Conservation (phyloP, 2,329 filamentous ascomycete genomes). For the Fusarium nurragi region DNA sequence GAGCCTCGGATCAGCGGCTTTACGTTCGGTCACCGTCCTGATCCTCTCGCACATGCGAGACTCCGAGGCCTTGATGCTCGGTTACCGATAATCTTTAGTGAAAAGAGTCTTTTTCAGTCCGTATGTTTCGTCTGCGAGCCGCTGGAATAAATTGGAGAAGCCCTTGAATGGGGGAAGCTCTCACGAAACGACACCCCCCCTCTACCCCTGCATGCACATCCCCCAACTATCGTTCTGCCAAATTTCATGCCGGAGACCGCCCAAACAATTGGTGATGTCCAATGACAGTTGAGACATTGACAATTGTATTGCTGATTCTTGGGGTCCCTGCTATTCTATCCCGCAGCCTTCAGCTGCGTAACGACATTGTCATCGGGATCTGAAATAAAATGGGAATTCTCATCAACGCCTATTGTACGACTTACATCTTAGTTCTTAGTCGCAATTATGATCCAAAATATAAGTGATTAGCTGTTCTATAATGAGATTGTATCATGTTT, state of each 20-base stretch:
- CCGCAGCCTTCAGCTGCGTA: conserved; percentile 30
- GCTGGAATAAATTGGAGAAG: conserved; percentile 34
- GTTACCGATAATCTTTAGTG: conserved; percentile 36
- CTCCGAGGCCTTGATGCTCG: conserved; percentile 38
- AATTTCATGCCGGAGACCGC: conserved; percentile 37
- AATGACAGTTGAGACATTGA: conserved; percentile 36
- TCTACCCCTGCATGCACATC: conserved; percentile 17
- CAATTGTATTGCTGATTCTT: conserved; percentile 23
- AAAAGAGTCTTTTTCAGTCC: conserved; percentile 10
- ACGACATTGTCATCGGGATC: neutral
- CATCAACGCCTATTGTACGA: neutral
- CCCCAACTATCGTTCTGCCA: conserved; percentile 35
- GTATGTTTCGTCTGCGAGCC: conserved; percentile 17
- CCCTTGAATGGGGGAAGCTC: conserved; percentile 33
- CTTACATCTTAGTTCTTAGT: too few species aligned
- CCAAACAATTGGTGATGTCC: conserved; percentile 24
- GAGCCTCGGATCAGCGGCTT: conserved; percentile 44
- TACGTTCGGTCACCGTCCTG: conserved; percentile 42
- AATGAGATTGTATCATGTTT: neutral
- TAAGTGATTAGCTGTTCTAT: neutral
- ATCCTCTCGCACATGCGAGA: conserved; percentile 40
- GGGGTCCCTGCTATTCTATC: neutral
- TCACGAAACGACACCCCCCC: conserved; percentile 28
- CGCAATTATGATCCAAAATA: too few species aligned
- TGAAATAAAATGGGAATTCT: neutral